Evolutionary conservation across 331 rosid genomes (phyloP).

Genomic region (Rosa hybrid): DNA sequence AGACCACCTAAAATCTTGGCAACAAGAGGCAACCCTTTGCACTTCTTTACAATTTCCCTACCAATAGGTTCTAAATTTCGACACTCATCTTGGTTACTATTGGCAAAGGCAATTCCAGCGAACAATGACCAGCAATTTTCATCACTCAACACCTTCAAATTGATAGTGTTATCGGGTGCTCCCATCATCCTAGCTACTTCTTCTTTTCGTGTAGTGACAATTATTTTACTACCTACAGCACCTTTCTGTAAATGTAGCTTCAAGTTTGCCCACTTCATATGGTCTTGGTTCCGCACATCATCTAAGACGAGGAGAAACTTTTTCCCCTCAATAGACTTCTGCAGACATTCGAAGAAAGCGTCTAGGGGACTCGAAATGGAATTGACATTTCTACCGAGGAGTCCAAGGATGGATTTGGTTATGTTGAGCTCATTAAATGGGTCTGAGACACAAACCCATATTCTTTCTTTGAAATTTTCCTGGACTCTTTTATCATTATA

Average conservation of each 20-base stretch:
- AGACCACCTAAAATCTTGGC: no score
- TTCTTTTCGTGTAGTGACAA: background rate
- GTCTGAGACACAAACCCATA: constrained; percentile 11
- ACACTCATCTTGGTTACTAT: background rate
- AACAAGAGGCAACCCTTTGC: no score
- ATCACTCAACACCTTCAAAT: background rate
- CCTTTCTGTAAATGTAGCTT: background rate
- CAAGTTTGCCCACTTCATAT: background rate
- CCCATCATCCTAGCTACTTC: background rate
- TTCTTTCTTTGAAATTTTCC: background rate
- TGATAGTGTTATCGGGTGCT: background rate
- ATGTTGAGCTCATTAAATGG: background rate
- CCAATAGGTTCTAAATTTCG: background rate
- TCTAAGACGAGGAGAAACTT: constrained; percentile 1
- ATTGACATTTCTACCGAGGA: no score
- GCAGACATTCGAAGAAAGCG: background rate
- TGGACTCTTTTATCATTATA: background rate
- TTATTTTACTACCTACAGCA: background rate
- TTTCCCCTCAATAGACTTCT: background rate
- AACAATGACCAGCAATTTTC: background rate
- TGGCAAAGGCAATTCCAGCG: background rate
- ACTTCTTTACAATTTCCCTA: no score
- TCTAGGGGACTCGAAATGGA: background rate
- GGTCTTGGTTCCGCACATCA: background rate
- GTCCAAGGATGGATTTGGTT: background rate